A percentile compares a stretch with the other conserved stretches of the same genome.
Evolutionary conservation across 495 filamentous ascomycete species (phyloP).

Genomic region (Neurospora tetrasperma): DNA sequence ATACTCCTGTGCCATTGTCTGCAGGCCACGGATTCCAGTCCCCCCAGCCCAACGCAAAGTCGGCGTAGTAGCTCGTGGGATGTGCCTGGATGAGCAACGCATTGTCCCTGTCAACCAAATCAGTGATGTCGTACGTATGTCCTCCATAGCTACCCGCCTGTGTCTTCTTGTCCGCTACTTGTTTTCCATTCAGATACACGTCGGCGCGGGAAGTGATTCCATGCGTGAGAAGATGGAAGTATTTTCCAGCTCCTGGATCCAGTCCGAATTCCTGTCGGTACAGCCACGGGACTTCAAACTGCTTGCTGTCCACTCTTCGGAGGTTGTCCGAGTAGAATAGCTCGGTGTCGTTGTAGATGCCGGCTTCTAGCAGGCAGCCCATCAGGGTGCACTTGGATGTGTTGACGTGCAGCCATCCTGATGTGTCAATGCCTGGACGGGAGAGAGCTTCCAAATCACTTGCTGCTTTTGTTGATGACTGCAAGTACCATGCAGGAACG

Average conservation of each 20-base stretch:
- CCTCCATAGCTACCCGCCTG: conserved; percentile 52
- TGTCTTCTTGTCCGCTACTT: conserved; percentile 34
- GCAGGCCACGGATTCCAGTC: conserved; percentile 59
- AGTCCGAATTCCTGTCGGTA: conserved; percentile 49
- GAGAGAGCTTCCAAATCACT: conserved; percentile 36
- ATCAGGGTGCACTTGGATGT: conserved; percentile 44
- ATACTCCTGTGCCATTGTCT: conserved; percentile 49
- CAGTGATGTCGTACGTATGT: conserved; percentile 43
- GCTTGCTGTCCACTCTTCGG: conserved; percentile 28
- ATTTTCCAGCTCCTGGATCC: conserved; percentile 24
- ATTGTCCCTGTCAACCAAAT: conserved; percentile 30
- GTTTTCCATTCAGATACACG: conserved; percentile 48
- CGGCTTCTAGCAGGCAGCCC: conserved; percentile 44
- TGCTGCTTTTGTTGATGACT: conserved; percentile 32
- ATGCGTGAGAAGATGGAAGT: conserved; percentile 45
- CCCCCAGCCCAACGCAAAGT: conserved; percentile 50
- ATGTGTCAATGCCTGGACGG: conserved; percentile 34
- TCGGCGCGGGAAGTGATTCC: conserved; percentile 53
- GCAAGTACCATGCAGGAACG: conserved; percentile 48
- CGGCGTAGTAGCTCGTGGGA: conserved; percentile 48
- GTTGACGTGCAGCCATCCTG: conserved; percentile 43
- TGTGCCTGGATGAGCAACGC: conserved; percentile 43
- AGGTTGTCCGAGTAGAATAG: conserved; percentile 51
- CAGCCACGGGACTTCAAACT: conserved; percentile 49
- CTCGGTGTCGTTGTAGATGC: conserved; percentile 43